Conservation (phyloP, 208 protist species). For the Phytomonas sp. region DNA sequence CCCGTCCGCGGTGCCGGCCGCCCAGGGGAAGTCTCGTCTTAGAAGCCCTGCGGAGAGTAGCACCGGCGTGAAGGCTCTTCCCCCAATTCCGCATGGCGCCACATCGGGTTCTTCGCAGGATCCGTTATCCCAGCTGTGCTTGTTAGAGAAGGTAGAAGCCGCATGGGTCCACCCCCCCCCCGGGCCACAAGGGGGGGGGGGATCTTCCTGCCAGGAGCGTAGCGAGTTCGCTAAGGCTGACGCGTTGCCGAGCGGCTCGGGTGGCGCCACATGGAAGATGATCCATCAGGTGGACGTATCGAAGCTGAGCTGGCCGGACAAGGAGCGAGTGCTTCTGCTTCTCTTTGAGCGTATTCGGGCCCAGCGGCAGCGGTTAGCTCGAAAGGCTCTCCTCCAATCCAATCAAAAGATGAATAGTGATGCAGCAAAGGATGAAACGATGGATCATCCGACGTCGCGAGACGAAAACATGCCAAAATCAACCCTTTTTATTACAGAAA, state of each 20-base stretch:
- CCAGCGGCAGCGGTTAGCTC: conserved; percentile 14
- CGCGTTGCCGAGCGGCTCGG: not conserved
- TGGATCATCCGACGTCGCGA: not conserved
- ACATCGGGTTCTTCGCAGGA: not conserved
- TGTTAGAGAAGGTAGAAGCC: not conserved
- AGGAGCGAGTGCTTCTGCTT: conserved; percentile 79
- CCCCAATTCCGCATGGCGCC: not conserved
- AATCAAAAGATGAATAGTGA: not conserved
- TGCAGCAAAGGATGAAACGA: not conserved
- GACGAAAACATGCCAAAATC: not conserved
- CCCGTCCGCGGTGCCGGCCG: not conserved
- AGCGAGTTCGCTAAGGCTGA: not conserved
- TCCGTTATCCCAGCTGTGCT: not conserved
- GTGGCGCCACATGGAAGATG: conserved; percentile 21
- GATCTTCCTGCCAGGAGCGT: not conserved
- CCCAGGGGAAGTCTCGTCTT: not conserved
- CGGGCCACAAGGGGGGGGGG: not conserved
- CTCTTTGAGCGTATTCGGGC: conserved; percentile 72
- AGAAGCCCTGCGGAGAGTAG: not conserved
- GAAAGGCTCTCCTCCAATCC: not conserved
- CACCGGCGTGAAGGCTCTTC: not conserved
- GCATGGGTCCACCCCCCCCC: not conserved
- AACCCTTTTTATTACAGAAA: not conserved
- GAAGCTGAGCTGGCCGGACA: conserved; percentile 76
- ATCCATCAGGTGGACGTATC: conserved; percentile 62